Evolutionary conservation across 2,329 filamentous ascomycete species (phyloP).

Genomic region (Sporothrix luriei): DNA sequence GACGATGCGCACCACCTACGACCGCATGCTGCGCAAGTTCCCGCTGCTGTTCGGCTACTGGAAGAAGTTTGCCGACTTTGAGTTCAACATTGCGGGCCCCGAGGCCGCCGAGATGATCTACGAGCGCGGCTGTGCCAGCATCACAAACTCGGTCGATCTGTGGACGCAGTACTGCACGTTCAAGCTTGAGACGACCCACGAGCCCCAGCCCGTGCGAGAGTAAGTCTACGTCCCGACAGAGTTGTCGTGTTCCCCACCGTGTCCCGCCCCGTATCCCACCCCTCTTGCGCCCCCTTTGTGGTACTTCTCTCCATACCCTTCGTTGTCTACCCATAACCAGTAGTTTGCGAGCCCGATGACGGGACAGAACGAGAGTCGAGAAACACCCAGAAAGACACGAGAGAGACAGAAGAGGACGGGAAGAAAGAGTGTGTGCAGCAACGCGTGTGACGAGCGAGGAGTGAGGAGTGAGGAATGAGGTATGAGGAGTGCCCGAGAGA

Average conservation of each 20-base stretch:
- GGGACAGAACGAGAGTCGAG: slow-evolving; percentile 1
- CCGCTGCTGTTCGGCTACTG: slow-evolving; percentile 96
- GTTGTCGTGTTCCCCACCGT: background rate
- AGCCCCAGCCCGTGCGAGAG: slow-evolving; percentile 95
- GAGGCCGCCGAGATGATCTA: slow-evolving; percentile 98
- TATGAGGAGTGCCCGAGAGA: too few relatives aligned
- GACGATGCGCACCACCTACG: slow-evolving; percentile 82
- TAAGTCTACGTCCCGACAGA: slow-evolving; percentile 89
- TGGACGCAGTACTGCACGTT: slow-evolving; percentile 98
- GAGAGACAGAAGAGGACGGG: background rate
- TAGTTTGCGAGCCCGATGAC: slow-evolving; percentile 36
- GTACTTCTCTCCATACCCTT: slow-evolving; percentile 5
- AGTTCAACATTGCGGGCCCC: slow-evolving; percentile 94
- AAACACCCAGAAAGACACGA: slow-evolving; percentile 35
- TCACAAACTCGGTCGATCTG: slow-evolving; percentile 90
- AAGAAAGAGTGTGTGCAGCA: background rate
- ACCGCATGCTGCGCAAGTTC: slow-evolving; percentile 91
- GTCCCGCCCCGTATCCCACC: slow-evolving; percentile 1
- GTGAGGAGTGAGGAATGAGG: too few relatives aligned
- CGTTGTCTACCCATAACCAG: slow-evolving; percentile 63
- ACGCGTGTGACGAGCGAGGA: slow-evolving; percentile 17
- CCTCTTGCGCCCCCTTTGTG: background rate
- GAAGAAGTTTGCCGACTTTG: slow-evolving; percentile 98
- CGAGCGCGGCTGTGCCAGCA: slow-evolving; percentile 90
- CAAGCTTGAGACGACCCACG: slow-evolving; percentile 96